phyloP scores from a whole-genome alignment of 2,329 filamentous ascomycete genomes.

The Passalora sequoiae region DNA sequence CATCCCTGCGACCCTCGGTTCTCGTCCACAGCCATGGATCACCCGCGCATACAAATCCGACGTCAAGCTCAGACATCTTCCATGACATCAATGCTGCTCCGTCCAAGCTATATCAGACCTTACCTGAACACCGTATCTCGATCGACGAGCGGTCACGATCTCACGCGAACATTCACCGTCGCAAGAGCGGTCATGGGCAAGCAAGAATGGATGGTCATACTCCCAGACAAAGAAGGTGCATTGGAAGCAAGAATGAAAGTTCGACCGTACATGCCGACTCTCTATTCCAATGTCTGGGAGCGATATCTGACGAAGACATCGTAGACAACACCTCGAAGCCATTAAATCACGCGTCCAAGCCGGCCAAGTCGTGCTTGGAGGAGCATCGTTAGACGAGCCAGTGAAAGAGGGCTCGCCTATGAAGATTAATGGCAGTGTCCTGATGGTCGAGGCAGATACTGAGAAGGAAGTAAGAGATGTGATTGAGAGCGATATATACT shows the following conservation, averaged over 20 bases:
- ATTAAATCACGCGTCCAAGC: conserved; percentile 50
- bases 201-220: conserved; percentile 49
- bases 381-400: conserved; percentile 62
- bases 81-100: too few species aligned
- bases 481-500: conserved; percentile 69
- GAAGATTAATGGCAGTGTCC: conserved; percentile 68
- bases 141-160: too few species aligned
- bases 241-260: conserved; percentile 42
- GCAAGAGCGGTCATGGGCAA: conserved; percentile 32
- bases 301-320: not conserved
- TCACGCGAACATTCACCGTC: too few species aligned
- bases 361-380: conserved; percentile 61
- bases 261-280: conserved; percentile 31
- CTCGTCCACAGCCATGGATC: too few species aligned
- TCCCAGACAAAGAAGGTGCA: conserved; percentile 42
- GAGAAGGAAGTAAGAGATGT: conserved; percentile 64
- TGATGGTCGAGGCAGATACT: conserved; percentile 62
- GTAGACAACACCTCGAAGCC: conserved; percentile 52
- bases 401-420: conserved; percentile 58
- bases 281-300: too few species aligned
- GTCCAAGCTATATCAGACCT: too few species aligned
- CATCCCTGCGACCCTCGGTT: too few species aligned
- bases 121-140: too few species aligned
- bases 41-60: too few species aligned
- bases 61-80: too few species aligned